These are phyloP conservation scores for Panicum miliaceum DNA, from an alignment of 176 grass and related monocot genomes.

Conservation along the genomic window DNA sequence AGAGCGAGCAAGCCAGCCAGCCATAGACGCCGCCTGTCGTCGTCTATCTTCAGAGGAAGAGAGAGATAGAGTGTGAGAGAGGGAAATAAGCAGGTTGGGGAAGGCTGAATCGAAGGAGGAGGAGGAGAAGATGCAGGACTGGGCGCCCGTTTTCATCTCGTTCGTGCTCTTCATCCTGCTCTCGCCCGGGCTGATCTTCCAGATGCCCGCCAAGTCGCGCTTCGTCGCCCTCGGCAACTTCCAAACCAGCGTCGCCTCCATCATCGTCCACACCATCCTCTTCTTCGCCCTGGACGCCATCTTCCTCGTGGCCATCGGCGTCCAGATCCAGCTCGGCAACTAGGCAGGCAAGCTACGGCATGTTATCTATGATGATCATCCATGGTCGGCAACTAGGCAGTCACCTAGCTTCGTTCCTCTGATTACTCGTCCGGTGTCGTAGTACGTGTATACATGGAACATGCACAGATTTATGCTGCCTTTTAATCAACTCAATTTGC, in stretches of 20 bases:
- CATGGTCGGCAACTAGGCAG: neutral
- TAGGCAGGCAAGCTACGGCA: neutral
- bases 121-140: constrained; percentile 59
- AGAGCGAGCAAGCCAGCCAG: neutral
- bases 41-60: neutral
- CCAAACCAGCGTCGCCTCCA: constrained; percentile 58
- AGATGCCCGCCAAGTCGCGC: constrained; percentile 53
- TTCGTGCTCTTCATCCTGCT: constrained; percentile 63
- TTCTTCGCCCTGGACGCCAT: constrained; percentile 58
- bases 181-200: constrained; percentile 60
- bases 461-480: neutral
- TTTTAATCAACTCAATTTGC: neutral
- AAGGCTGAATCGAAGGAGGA: neutral
- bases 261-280: constrained; percentile 59
- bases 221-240: constrained; percentile 56
- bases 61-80: neutral
- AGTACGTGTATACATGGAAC: neutral
- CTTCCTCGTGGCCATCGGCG: constrained; percentile 55
- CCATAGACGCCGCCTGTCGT: neutral
- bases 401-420: neutral
- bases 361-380: neutral
- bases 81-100: neutral
- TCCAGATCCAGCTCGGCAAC: constrained; percentile 55
- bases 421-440: neutral
- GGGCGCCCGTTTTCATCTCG: constrained; percentile 60